Evolutionary conservation across 148 eudicot genomes (phyloP), one percentile per base, ranked within the genome.

Genomic region (Oxyria digyna): DNA sequence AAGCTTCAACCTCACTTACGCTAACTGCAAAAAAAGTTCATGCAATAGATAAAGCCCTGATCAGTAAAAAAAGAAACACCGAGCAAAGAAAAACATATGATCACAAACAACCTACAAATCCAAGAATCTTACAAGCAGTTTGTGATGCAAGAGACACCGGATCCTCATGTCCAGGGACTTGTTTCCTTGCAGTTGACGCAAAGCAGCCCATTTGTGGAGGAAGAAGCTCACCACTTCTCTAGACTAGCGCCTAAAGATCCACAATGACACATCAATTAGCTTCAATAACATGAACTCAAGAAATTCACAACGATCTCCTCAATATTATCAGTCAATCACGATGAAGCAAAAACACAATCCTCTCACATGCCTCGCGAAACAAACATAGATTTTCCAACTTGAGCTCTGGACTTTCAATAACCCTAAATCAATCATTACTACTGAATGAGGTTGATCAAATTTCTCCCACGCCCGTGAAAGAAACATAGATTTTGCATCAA

Each of bases 1-100:
- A 70, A 67, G 99, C 99, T 85, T 94, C 99, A 65, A 94, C 99
- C 81, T 94, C 99, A 82, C 99, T 94, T 4, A 94, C 99, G 69
- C 92, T 94, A 73, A 94, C 99, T 94, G 87, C 46, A 62, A 65
- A 82, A n/a, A 48, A 17, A 12, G 17, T 62, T 4, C 72, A 66
- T 12, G 27, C 45, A 35, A 27, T 0, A 26, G 33, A 27, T 35
- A 57, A 26, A 11, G 14, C 29, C 57, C 26, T 57, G 33, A 57
- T 26, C 24, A 35, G 50, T 15, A 35, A 35, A 35, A 35, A n/a
- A 35, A 35, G 3, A 13, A 62, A 62, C 40, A 29, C 37, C 35
- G 11, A 62, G 38, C 21, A 62, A 29, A 18, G 17, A 27, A 20
- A 50, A 6, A 14, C 14, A 14, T 45, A 15, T 14, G 48, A 42